Evolutionary conservation across 2,329 filamentous ascomycete species (phyloP), one percentile per base, ranked within the genome.

Genomic region (Cercospora zeina): DNA sequence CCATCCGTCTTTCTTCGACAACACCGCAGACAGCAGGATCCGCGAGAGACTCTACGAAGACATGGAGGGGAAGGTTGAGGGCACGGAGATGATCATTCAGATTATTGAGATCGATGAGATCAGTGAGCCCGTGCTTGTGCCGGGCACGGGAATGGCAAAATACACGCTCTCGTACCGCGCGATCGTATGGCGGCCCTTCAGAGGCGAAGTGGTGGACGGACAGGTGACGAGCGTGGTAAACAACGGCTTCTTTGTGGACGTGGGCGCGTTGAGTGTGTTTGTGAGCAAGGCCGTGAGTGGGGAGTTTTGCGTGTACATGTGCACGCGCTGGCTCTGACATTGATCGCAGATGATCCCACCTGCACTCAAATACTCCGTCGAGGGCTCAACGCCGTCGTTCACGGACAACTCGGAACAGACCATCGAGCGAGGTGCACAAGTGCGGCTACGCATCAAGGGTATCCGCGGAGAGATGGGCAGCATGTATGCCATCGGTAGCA

Each of bases 21-120:
- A 91, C 66, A 91, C 95, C 75, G 96, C 97, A 82, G 89, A 93
- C 71, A 89, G 96, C 70, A 88, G 96, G 71, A 90, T 99, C 42
- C 93, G 90, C 56, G 89, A 89, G 70, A 92, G 93, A 77, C 86
- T 99, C 30, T 85, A 96, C 67, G 89, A 90, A 73, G 93, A 97
- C 75, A 91, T 97, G 65, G 95, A 99, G 79, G 95, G 95, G 24
- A 93, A 90, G 45, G 97, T 93, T 77, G 95, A 92, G 2, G 95
- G 95, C 62, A 91, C 91, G 75, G 97, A 96, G 82, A 97, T 95
- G 78, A 96, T 99, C 74, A 95, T 99, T 71, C 95, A 92, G 74
- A 96, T 99, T 72, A 93, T 99, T 86, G 93, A 97, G 77, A 90
- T 93, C 54, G 93, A 96, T 72, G 90, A 97, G 70, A 93, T 97